Evolutionary conservation across 208 protist genomes (phyloP), one percentile per base, ranked within the genome.

Genomic region (Novymonas esmeraldas): DNA sequence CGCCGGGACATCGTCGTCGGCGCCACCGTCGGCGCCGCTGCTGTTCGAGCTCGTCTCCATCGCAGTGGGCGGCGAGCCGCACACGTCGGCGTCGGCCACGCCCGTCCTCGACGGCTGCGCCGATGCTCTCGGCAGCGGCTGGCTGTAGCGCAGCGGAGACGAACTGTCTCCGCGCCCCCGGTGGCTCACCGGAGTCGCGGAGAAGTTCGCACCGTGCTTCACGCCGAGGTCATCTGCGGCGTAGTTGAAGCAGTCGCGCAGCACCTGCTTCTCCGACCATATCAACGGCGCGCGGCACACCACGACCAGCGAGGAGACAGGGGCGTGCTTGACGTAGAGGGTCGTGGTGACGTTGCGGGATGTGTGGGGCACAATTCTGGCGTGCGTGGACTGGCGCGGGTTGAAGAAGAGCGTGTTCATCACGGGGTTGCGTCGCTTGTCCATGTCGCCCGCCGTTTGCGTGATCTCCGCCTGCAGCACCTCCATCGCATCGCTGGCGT

Each of bases 251-350:
- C 52, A 64, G 9, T 6, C 13, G 11, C 60, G 70, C 10, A 81
- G 70, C 24, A 13, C 39, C 36, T 76, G 64, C 28, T 54, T 56
- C 20, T 81, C 70, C 1, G 11, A 6, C 46, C 64, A 22, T 6
- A 49, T 63, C 24, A 81, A 61, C 18, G 64, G 65, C 76, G 77
- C 73, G 55, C 76, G 76, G 38, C 64, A 81, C 16, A 81, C 69
- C 38, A 81, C 61, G 0, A 70, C 54, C 51, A 75, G 58, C 22
- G 70, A 75, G 1, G 70, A 69, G 18, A 75, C 70, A 0, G 70
- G 61, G 0, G 45, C 61, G 18, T 49, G 36, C 20, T 59, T 64
- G 1, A 48, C 56, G 10, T 49, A 54, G 44, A 75, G 24, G 45
- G 70, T 51, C 16, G 70, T 75, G 0, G 70, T 75, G 5, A 41